Conservation (phyloP, 2,329 filamentous ascomycete species). For the Sclerotinia minor region DNA sequence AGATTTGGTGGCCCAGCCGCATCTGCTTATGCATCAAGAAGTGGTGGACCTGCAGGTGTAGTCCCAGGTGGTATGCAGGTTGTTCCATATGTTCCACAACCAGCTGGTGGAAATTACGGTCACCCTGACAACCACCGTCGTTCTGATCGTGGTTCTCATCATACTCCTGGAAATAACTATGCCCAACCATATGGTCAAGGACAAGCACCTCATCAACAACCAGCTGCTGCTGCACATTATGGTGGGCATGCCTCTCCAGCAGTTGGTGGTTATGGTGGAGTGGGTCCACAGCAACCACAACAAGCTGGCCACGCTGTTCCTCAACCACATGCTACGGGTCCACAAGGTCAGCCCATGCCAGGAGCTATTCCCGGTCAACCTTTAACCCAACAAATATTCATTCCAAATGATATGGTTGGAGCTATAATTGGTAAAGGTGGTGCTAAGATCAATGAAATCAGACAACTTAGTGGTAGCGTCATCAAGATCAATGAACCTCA, state of each 20-base stretch:
- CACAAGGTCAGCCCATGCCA: slow-evolving; percentile 73
- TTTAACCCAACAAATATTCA: slow-evolving; percentile 74
- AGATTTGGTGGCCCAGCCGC: slow-evolving; percentile 93
- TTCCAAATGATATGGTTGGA: slow-evolving; percentile 99
- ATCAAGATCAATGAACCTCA: slow-evolving; percentile 99
- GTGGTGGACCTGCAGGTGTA: slow-evolving; percentile 86
- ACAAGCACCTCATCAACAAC: slow-evolving; percentile 54
- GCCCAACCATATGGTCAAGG: slow-evolving; percentile 58
- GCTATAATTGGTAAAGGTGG: slow-evolving; percentile 57
- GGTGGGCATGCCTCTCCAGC: slow-evolving; percentile 52
- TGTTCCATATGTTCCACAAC: slow-evolving; percentile 94
- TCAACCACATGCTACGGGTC: slow-evolving; percentile 66
- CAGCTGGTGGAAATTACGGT: slow-evolving; percentile 88
- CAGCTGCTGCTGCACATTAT: slow-evolving; percentile 75
- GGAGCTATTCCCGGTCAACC: slow-evolving; percentile 76
- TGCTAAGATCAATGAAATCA: slow-evolving; percentile 98
- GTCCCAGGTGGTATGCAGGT: slow-evolving; percentile 98
- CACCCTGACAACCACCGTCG: slow-evolving; percentile 84
- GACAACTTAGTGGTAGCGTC: slow-evolving; percentile 93
- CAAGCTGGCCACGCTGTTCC: slow-evolving; percentile 65
- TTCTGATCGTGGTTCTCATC: slow-evolving; percentile 70
- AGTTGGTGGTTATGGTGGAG: slow-evolving; percentile 72
- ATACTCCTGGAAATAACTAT: slow-evolving; percentile 74
- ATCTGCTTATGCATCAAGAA: slow-evolving; percentile 95
- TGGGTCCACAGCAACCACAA: slow-evolving; percentile 75